phyloP scores from a whole-genome alignment of 805 yeast species.

The Candida multigemmis region DNA sequence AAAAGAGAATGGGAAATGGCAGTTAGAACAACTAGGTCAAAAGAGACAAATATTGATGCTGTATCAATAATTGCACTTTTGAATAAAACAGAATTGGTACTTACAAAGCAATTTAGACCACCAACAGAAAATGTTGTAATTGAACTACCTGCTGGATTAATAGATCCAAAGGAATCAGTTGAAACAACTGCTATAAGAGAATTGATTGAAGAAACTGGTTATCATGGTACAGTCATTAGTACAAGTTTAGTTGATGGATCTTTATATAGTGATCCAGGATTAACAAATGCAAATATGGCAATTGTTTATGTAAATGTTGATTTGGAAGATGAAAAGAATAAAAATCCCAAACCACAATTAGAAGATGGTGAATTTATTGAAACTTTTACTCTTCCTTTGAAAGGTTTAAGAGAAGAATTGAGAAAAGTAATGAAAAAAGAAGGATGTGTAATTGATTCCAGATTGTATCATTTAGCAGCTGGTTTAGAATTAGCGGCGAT shows the following conservation, averaged over 20 bases:
- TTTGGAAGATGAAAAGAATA: constrained; percentile 52
- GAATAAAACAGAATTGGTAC: constrained; percentile 34
- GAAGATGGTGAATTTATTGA: constrained; percentile 93
- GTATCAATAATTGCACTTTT: constrained; percentile 82
- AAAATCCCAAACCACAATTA: constrained; percentile 60
- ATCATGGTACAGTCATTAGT: constrained; percentile 51
- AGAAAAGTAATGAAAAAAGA: constrained; percentile 37
- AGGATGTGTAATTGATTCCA: constrained; percentile 79
- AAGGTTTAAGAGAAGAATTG: constrained; percentile 46
- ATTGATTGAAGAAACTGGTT: constrained; percentile 88
- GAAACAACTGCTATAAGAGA: constrained; percentile 83
- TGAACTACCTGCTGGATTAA: constrained; percentile 92
- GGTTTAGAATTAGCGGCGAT: constrained; percentile 71
- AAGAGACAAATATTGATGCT: constrained; percentile 61
- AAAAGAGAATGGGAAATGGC: constrained; percentile 87
- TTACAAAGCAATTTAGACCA: constrained; percentile 89
- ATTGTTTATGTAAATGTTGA: constrained; percentile 77
- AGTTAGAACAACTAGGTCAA: constrained; percentile 63
- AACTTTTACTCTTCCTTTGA: constrained; percentile 66
- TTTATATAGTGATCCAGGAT: constrained; percentile 72
- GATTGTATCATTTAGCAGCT: constrained; percentile 77
- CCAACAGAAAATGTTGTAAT: constrained; percentile 84
- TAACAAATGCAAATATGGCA: constrained; percentile 80
- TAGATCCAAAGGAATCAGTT: constrained; percentile 74
- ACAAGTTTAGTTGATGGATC: constrained; percentile 15